Conservation (phyloP, 2,329 filamentous ascomycete genomes). For the Fusarium sp. region DNA sequence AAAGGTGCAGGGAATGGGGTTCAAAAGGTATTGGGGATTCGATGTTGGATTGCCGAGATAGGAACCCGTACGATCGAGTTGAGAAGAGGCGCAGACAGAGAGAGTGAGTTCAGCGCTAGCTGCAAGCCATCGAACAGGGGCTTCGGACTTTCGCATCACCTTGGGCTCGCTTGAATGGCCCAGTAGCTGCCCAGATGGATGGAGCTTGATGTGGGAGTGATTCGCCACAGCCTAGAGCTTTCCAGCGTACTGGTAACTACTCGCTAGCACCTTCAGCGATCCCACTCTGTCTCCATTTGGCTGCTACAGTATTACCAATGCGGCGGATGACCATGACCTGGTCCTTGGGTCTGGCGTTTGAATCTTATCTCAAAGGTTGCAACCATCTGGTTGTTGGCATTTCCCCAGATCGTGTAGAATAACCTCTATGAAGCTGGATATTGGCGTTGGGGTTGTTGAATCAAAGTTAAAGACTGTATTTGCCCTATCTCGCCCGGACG, state of each 20-base stretch:
- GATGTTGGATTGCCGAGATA: constrained; percentile 5
- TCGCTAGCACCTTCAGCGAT: constrained; percentile 28
- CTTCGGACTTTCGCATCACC: constrained; percentile 21
- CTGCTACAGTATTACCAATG: constrained; percentile 21
- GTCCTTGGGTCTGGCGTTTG: constrained; percentile 8
- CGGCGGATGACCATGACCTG: neutral
- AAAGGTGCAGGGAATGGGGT: constrained; percentile 11
- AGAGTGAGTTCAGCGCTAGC: constrained; percentile 22
- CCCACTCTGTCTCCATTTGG: constrained; percentile 23
- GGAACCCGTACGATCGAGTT: neutral
- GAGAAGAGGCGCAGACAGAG: constrained; percentile 9
- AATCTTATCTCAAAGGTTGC: constrained; percentile 7
- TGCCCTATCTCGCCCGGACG: neutral
- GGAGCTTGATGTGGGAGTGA: constrained; percentile 19
- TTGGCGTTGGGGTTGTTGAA: neutral
- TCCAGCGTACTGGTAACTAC: constrained; percentile 39
- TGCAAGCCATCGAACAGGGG: constrained; percentile 23
- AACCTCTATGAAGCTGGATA: neutral
- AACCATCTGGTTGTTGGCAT: neutral
- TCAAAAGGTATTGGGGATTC: constrained; percentile 11
- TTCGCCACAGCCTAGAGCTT: constrained; percentile 33
- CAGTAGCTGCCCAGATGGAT: constrained; percentile 12
- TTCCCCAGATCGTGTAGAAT: neutral
- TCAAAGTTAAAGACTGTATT: neutral
- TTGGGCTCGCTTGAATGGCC: constrained; percentile 9